These are phyloP conservation scores for Grigorovia humatica DNA, from an alignment of 805 yeast species.

Conservation along the genomic window DNA sequence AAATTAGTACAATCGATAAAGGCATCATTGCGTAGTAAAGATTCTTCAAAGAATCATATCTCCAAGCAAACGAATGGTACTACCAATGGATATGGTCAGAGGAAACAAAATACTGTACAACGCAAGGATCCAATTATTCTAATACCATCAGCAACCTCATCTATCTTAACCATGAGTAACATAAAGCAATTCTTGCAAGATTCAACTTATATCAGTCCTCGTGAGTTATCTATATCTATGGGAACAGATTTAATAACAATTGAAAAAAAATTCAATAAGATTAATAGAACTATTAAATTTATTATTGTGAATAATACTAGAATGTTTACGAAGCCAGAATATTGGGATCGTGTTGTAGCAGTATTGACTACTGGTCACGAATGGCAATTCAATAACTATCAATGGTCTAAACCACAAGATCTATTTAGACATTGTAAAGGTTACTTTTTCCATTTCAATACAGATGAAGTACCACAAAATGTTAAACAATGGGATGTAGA, in stretches of 20 bases:
- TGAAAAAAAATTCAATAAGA: slow-evolving; percentile 25
- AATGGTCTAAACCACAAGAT: slow-evolving; percentile 67
- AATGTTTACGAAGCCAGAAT: slow-evolving; percentile 81
- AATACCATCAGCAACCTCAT: slow-evolving; percentile 71
- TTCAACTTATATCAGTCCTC: slow-evolving; percentile 52
- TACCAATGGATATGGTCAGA: slow-evolving; percentile 1
- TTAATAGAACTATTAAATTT: slow-evolving; percentile 25
- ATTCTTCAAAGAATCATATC: slow-evolving; percentile 13
- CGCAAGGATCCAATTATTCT: slow-evolving; percentile 58
- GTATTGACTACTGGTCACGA: slow-evolving; percentile 93
- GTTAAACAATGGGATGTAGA: slow-evolving; percentile 85
- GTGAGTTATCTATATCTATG: slow-evolving; percentile 28
- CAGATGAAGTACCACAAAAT: slow-evolving; percentile 68
- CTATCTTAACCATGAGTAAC: slow-evolving; percentile 54
- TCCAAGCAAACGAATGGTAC: slow-evolving; percentile 9
- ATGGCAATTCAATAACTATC: slow-evolving; percentile 91
- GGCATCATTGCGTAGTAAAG: slow-evolving; percentile 20
- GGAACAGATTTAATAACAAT: slow-evolving; percentile 24
- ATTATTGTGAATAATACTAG: slow-evolving; percentile 83
- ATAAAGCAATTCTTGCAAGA: slow-evolving; percentile 61
- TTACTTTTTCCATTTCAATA: slow-evolving; percentile 62
- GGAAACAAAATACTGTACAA: not conserved
- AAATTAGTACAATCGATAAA: slow-evolving; percentile 45
- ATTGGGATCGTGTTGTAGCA: slow-evolving; percentile 96
- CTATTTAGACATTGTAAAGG: slow-evolving; percentile 82